Conservation (phyloP, 2,329 filamentous ascomycete species). For the Clarireedia hainanense region DNA sequence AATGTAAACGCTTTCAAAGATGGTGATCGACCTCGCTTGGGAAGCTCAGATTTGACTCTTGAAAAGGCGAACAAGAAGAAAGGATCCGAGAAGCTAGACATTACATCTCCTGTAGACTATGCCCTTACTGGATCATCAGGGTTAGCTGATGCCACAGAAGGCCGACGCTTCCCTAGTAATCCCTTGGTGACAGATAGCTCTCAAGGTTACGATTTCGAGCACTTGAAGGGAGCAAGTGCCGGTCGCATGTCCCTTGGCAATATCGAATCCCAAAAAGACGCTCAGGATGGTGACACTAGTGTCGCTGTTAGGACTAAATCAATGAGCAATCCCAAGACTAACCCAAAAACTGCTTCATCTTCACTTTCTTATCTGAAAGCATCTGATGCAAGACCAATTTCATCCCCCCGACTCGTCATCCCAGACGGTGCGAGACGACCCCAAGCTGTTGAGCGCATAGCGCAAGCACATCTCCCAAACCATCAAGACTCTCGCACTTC, state of each 20-base stretch:
- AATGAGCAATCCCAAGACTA: constrained; percentile 26
- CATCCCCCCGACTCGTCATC: constrained; percentile 17
- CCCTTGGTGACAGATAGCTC: constrained; percentile 16
- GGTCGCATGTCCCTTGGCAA: constrained; percentile 2
- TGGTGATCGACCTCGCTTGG: constrained; percentile 37
- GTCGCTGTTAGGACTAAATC: constrained; percentile 21
- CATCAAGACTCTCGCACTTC: constrained; percentile 46
- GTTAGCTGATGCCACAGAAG: constrained; percentile 15
- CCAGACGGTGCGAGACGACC: constrained; percentile 29
- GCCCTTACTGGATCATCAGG: constrained; percentile 14
- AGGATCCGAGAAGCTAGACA: neutral
- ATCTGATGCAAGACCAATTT: constrained; percentile 26
- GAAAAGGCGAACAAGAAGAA: constrained; percentile 7
- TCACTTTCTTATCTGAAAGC: constrained; percentile 25
- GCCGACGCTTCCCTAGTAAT: constrained; percentile 9
- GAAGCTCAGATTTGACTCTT: neutral
- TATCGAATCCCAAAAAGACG: constrained; percentile 3
- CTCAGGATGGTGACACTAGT: constrained; percentile 9
- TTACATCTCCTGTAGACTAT: constrained; percentile 1
- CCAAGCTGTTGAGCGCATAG: constrained; percentile 31
- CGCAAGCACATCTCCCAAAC: constrained; percentile 38
- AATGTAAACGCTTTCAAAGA: constrained; percentile 43
- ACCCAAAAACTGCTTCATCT: constrained; percentile 25
- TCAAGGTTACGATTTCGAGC: constrained; percentile 17
- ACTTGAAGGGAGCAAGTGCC: constrained; percentile 5